A percentile compares a stretch with the other conserved stretches of the same genome.
Conservation (phyloP, 106 monocot genomes). For the Amphibolis antarctica region DNA sequence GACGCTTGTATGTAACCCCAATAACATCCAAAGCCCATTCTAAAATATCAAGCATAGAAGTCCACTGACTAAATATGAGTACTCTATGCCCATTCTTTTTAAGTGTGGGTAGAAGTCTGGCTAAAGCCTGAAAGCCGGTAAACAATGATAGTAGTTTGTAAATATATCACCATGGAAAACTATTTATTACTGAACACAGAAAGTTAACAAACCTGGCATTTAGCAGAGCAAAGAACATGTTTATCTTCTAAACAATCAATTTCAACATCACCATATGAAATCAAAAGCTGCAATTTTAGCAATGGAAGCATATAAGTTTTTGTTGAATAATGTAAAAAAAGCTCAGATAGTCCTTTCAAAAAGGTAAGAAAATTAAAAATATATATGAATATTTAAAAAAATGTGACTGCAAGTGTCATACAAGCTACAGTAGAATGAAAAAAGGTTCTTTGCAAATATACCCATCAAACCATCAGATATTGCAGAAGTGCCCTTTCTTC, state of each 20-base stretch:
- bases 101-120: constrained; percentile 59
- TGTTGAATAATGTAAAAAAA: neutral
- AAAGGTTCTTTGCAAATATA: no score
- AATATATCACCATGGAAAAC: neutral
- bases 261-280: constrained; percentile 46
- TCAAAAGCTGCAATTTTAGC: constrained; percentile 53
- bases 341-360: neutral
- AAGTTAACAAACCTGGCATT: constrained; percentile 57
- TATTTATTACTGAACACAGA: neutral
- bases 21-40: constrained; percentile 91
- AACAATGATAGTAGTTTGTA: neutral
- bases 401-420: neutral
- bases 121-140: constrained; percentile 48
- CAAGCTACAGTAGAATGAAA: neutral
- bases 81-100: constrained; percentile 61
- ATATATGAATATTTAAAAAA: neutral
- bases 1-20: constrained; percentile 73
- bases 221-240: constrained; percentile 71
- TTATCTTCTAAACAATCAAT: constrained; percentile 55
- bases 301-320: neutral
- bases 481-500: no score
- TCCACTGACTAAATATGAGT: constrained; percentile 98
- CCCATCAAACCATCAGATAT: no score
- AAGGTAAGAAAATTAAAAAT: neutral
- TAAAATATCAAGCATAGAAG: constrained; percentile 92